Percentiles rank a stretch among this genome's conserved stretches.
phyloP scores from a whole-genome alignment of 2,329 filamentous ascomycete species.

The Colletotrichum tofieldiae region DNA sequence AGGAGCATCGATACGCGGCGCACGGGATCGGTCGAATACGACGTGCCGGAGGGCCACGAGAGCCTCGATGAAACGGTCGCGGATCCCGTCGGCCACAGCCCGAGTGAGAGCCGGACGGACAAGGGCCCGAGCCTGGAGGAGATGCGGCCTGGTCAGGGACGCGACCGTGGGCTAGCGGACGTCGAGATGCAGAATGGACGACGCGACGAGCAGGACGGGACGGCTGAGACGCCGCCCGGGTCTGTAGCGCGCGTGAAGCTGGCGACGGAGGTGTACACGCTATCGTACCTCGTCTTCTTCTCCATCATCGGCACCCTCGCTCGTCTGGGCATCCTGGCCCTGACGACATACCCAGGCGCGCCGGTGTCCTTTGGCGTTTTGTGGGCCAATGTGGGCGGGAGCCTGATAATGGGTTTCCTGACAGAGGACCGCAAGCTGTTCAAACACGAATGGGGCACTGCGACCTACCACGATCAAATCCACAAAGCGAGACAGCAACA shows the following conservation, averaged over 20 bases:
- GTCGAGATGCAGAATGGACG: constrained; percentile 23
- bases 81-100: constrained; percentile 45
- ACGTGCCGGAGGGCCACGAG: constrained; percentile 52
- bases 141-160: constrained; percentile 13
- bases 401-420: constrained; percentile 88
- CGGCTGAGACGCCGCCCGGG: background rate
- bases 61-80: constrained; percentile 61
- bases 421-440: constrained; percentile 85
- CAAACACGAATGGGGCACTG: constrained; percentile 74
- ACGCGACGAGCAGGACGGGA: background rate
- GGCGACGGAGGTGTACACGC: constrained; percentile 76
- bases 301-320: constrained; percentile 88
- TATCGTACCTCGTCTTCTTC: constrained; percentile 89
- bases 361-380: constrained; percentile 81
- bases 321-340: constrained; percentile 82
- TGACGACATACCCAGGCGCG: constrained; percentile 85
- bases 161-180: background rate
- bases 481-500: constrained; percentile 54
- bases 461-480: constrained; percentile 55
- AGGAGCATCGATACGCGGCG: background rate
- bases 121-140: constrained; percentile 32
- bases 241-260: constrained; percentile 52
- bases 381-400: constrained; percentile 91
- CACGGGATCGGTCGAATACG: constrained; percentile 44
- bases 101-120: background rate